Base-by-base conservation (phyloP, 2,329 filamentous ascomycete species). In the Cercospora sojina region DNA sequence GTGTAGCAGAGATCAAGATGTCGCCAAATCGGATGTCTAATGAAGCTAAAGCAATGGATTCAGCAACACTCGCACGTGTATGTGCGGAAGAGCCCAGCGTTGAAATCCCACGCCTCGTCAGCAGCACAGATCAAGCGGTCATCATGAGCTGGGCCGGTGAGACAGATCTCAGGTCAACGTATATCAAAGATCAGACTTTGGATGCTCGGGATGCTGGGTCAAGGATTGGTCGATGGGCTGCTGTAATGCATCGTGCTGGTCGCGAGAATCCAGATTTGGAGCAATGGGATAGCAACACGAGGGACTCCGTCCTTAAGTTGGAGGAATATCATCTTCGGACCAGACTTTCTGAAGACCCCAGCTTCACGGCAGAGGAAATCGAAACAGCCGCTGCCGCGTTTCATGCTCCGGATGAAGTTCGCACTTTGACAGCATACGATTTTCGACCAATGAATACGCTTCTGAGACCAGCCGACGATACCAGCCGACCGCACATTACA, bases 141-240 rank as follows among this genome's bases (percentile, higher is more conserved):
- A 59, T 64, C 27, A 67, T 62, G 67, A 66, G 43, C 27, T 68
- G 63, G 58, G 59, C 32, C 2, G 64, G 64, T 5, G 60, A 66
- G 25, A 51, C 43, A 16, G 60, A 64, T 38, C 47, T 66, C 20
- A 51, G 38, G 6, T 43, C 59, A 3, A 53, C 64, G 5, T 64
- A 57, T 20, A 59, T 62, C 4, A 20, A 59, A 27, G 41, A 59
- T 20, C 41, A 23, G 4, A 41, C 49, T 10, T 51, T 66, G 18
- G 59, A 66, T n/a, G 64, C 51, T 47, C 47, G 38, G 31, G 31
- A 38, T 27, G 59, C 62, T n/a, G 64, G 59, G 2, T n/a, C 35
- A 7, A 57, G 43, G 13, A 25, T 62, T 13, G 59, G 59, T 10
- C 27, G 29, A 3, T 62, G 59, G 59, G 25, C 47, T 7, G 59